Conservation (phyloP, 331 rosid genomes). For the Dryas integrifolia region DNA sequence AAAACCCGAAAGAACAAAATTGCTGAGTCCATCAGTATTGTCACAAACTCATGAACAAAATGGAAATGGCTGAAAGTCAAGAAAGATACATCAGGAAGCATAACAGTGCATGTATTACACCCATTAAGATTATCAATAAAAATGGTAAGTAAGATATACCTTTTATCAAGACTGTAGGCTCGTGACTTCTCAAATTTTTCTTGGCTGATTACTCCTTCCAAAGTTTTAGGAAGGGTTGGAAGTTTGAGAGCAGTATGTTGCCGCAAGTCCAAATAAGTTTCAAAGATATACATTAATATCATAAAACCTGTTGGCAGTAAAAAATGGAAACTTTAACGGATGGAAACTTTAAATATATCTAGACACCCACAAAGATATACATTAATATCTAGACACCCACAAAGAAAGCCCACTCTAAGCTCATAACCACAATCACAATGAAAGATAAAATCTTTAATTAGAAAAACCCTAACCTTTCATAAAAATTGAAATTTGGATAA, state of each 20-base stretch:
- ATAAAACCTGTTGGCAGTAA: constrained; percentile 59
- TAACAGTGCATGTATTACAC: background rate
- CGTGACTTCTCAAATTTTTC: constrained; percentile 90
- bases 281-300: constrained; percentile 85
- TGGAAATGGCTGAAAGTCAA: constrained; percentile 69
- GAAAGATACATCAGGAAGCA: constrained; percentile 24
- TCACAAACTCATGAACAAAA: constrained; percentile 84
- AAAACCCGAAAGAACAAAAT: constrained; percentile 67
- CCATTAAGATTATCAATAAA: background rate
- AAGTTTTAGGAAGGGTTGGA: constrained; percentile 83
- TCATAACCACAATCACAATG: background rate
- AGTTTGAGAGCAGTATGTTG: constrained; percentile 79
- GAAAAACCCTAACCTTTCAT: constrained; percentile 12
- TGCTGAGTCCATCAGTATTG: constrained; percentile 81
- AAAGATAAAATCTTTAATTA: background rate
- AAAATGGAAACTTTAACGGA: no score
- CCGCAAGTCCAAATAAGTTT: constrained; percentile 78
- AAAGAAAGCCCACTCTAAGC: background rate
- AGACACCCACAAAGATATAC: background rate
- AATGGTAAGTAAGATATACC: constrained; percentile 39
- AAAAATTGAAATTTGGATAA: background rate
- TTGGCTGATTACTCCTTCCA: constrained; percentile 87
- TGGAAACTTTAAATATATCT: no score
- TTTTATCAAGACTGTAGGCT: constrained; percentile 92
- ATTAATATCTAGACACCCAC: no score